Percentiles rank a stretch among this genome's conserved stretches.
These are phyloP conservation scores for Peniophora sp. DNA, from an alignment of 1,284 basidiomycete genomes.

Conservation along the genomic window DNA sequence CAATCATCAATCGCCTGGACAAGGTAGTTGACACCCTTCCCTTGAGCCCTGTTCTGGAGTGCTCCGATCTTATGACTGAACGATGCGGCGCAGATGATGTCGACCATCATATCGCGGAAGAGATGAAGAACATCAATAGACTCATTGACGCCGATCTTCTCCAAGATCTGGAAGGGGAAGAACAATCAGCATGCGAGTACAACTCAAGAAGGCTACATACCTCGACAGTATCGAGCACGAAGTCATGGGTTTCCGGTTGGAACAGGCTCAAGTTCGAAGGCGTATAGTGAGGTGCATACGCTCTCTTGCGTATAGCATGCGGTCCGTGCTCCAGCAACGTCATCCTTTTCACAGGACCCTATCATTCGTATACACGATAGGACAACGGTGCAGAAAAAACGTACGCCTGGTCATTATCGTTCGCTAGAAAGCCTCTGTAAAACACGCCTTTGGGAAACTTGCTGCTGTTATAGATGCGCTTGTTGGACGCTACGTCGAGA, in stretches of 20 bases:
- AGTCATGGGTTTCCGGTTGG: slow-evolving; percentile 10
- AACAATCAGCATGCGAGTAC: not conserved
- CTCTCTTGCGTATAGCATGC: slow-evolving; percentile 9
- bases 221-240: slow-evolving; percentile 6
- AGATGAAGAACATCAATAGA: slow-evolving; percentile 11
- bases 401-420: slow-evolving; percentile 15
- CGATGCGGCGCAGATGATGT: slow-evolving; percentile 7
- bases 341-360: too few species aligned
- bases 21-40: not conserved
- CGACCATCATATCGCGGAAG: slow-evolving; percentile 13
- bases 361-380: not conserved
- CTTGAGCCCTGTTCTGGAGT: slow-evolving; percentile 8
- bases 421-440: slow-evolving; percentile 12
- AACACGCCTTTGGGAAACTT: slow-evolving; percentile 18
- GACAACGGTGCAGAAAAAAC: not conserved
- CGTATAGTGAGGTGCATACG: slow-evolving; percentile 12
- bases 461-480: slow-evolving; percentile 11
- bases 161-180: slow-evolving; percentile 1
- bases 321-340: slow-evolving; percentile 8
- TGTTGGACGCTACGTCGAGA: slow-evolving; percentile 9
- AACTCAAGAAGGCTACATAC: slow-evolving; percentile 1
- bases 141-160: not conserved
- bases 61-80: slow-evolving; percentile 8
- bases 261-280: slow-evolving; percentile 10
- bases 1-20: not conserved